A percentile compares a stretch with the other conserved stretches of the same genome.
phyloP scores from a whole-genome alignment of 768 basidiomycete genomes.

The Steccherinum ochraceum region DNA sequence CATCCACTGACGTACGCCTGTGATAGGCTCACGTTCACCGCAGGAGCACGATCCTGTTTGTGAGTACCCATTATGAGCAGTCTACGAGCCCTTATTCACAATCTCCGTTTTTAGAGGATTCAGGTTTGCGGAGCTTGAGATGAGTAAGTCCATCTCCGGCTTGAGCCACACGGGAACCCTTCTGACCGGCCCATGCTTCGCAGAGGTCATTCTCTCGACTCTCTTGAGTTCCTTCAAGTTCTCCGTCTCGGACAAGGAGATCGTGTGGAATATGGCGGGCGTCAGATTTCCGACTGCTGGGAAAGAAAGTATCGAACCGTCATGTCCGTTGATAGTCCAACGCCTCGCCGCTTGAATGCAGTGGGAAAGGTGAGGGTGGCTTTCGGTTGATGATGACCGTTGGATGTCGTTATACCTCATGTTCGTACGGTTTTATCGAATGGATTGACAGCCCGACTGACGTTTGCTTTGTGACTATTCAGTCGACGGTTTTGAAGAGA shows the following conservation, averaged over 20 bases:
- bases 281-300: constrained; percentile 23
- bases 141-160: constrained; percentile 1
- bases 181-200: not conserved
- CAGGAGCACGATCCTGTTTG: constrained; percentile 11
- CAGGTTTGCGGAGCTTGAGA: constrained; percentile 6
- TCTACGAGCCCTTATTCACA: too few species aligned
- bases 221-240: constrained; percentile 22
- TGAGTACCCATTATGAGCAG: not conserved
- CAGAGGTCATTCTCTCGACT: constrained; percentile 24
- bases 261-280: constrained; percentile 24
- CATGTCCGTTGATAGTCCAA: constrained; percentile 20
- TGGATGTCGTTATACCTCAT: too few species aligned
- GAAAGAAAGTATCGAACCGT: constrained; percentile 11
- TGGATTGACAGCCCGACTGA: too few species aligned
- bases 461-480: too few species aligned
- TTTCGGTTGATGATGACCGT: too few species aligned
- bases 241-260: constrained; percentile 17
- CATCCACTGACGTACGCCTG: too few species aligned
- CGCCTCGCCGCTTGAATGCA: not conserved
- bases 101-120: constrained; percentile 6
- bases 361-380: too few species aligned
- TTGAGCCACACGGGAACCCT: not conserved
- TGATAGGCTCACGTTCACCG: constrained; percentile 13
- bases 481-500: too few species aligned
- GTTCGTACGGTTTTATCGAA: too few species aligned